Conservation (phyloP, 495 filamentous ascomycete genomes). For the Baudoinia panamericana region DNA sequence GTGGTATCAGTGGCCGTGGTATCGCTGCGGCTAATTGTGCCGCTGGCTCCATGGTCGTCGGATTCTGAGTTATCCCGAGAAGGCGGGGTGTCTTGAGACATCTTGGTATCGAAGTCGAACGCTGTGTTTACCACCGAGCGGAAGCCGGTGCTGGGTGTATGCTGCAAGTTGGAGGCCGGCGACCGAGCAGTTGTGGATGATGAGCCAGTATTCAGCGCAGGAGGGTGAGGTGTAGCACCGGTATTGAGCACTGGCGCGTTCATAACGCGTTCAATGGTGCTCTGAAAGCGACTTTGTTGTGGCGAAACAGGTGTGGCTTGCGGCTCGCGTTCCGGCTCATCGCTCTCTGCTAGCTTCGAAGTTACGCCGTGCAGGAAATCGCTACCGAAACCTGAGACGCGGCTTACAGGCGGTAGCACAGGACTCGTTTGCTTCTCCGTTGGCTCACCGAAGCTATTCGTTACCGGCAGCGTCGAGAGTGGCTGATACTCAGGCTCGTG, state of each 20-base stretch:
- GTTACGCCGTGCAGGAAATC: conserved; percentile 4
- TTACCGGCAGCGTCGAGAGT: not conserved
- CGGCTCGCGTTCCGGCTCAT: not conserved
- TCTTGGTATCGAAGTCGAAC: conserved; percentile 40
- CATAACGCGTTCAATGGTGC: conserved; percentile 2
- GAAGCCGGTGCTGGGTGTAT: conserved; percentile 47
- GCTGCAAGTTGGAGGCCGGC: conserved; percentile 30
- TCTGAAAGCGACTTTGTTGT: not conserved
- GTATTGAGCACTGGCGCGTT: not conserved
- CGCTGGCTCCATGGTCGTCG: conserved; percentile 7
- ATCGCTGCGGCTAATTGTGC: conserved; percentile 43
- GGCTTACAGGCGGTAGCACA: conserved; percentile 8
- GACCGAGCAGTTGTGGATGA: conserved; percentile 21
- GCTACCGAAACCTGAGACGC: conserved; percentile 15
- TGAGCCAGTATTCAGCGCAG: not conserved
- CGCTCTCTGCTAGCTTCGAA: too few relatives aligned
- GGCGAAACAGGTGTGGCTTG: conserved; percentile 1
- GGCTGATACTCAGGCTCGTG: conserved; percentile 4
- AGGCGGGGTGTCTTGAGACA: conserved; percentile 37
- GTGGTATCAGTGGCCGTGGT: conserved; percentile 58
- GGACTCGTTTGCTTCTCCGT: conserved; percentile 3
- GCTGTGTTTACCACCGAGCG: conserved; percentile 57
- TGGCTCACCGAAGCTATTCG: conserved; percentile 4
- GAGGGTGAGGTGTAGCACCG: too few relatives aligned
- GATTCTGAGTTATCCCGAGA: conserved; percentile 21